phyloP scores from a whole-genome alignment of 148 eudicot species.

The Oxyria digyna region DNA sequence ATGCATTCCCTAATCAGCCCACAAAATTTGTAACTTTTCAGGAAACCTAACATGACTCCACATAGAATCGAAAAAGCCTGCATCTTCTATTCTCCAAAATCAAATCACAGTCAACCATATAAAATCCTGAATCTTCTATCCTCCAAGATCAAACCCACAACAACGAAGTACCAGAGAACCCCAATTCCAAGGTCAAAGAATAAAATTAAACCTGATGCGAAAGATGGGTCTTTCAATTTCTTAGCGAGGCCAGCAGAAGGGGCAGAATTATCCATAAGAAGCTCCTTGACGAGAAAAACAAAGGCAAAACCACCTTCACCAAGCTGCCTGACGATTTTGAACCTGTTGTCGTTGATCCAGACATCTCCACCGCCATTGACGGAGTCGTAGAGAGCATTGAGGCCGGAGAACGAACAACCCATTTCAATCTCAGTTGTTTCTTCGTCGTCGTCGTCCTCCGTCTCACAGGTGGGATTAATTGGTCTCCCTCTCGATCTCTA shows the following conservation, averaged over 20 bases:
- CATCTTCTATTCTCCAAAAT: no score
- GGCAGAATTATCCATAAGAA: slow-evolving; percentile 39
- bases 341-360: slow-evolving; percentile 93
- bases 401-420: slow-evolving; percentile 96
- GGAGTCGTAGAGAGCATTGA: slow-evolving; percentile 79
- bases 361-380: slow-evolving; percentile 83
- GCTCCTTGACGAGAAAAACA: slow-evolving; percentile 85
- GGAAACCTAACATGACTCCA: not conserved
- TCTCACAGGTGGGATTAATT: not conserved
- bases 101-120: not conserved
- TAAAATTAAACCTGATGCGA: slow-evolving; percentile 48
- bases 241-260: slow-evolving; percentile 33
- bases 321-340: slow-evolving; percentile 63
- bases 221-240: slow-evolving; percentile 74
- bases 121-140: not conserved
- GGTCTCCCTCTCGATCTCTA: not conserved
- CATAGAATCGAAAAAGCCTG: no score
- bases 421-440: slow-evolving; percentile 17
- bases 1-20: not conserved
- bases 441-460: not conserved
- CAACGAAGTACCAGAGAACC: not conserved
- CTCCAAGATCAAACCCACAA: not conserved
- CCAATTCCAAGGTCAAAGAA: not conserved
- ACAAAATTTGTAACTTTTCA: not conserved
- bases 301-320: slow-evolving; percentile 95